These are phyloP conservation scores for Ballota nigra DNA, from an alignment of 257 asterid genomes.

Conservation along the genomic window DNA sequence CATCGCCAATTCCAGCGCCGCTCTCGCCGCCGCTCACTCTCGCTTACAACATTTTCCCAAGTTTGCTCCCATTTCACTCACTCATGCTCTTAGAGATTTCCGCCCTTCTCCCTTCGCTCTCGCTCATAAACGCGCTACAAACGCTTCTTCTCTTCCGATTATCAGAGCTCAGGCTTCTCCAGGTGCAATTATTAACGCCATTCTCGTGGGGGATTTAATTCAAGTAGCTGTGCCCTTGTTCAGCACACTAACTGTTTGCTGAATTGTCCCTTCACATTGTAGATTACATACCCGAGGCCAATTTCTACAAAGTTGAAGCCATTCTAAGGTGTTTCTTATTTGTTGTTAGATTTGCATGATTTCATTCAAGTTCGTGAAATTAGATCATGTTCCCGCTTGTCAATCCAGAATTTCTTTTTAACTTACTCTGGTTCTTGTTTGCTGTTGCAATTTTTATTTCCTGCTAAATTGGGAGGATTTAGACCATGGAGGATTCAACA, in stretches of 20 bases:
- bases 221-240: background rate
- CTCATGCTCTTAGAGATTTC: slow-evolving; percentile 17
- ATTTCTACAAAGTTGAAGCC: slow-evolving; percentile 89
- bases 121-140: slow-evolving; percentile 23
- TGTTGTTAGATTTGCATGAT: background rate
- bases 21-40: slow-evolving; percentile 24
- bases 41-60: slow-evolving; percentile 23
- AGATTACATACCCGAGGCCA: slow-evolving; percentile 72
- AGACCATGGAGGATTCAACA: slow-evolving; percentile 95
- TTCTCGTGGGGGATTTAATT: background rate
- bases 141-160: slow-evolving; percentile 33
- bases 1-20: slow-evolving; percentile 25
- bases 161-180: slow-evolving; percentile 48
- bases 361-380: background rate
- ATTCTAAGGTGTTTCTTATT: slow-evolving; percentile 58
- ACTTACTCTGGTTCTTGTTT: slow-evolving; percentile 12
- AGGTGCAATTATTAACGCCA: slow-evolving; percentile 27
- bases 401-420: background rate
- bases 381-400: background rate
- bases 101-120: slow-evolving; percentile 27
- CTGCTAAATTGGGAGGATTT: slow-evolving; percentile 30
- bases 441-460: slow-evolving; percentile 13
- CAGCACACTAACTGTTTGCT: slow-evolving; percentile 21
- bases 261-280: slow-evolving; percentile 16
- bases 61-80: slow-evolving; percentile 28